Base-by-base conservation (phyloP, 345 rosid species). In the Populus tremula region DNA sequence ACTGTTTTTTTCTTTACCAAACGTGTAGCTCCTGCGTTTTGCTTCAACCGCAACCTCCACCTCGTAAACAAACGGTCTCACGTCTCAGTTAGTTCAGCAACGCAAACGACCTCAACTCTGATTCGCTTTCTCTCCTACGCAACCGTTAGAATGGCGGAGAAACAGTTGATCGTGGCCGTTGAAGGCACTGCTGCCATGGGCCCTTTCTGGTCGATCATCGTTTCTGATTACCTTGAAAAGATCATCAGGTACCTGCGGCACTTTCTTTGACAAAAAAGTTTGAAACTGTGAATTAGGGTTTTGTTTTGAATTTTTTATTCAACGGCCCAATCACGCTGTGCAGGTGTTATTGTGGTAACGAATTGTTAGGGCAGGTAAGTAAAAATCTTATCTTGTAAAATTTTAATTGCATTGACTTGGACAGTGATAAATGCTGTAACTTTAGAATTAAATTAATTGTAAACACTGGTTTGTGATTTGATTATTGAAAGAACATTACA, bases 171-270 rank as follows among this genome's bases (percentile, higher is more conserved):
- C 88, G 90, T 96, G 61, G 97, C 88, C 73, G 87, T 93, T 17
- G 99, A 96, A 88, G 93, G 94, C 53, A 93, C 98, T 6, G 97
- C 97, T 0, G 97, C 98, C 54, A 81, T 96, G 89, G 99, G 98
- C 14, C 94, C 96, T 43, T 89, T 85, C 87, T 96, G 99, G 98
- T 82, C 85, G 1, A 79, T 87, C 73, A 78, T 96, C 29, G 77
- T 92, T 68, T 87, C 92, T 59, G 97, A 96, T 83, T 96, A 96
- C 81, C 91, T 96, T 53, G 93, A 92, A 25, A 96, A 96, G 86
- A 96, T 93, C 17, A 87, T 96, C 85, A 89, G 97, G 98, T 92
- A 47, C 67, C 6, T 47, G 17, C 41, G 8, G 21, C 25, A 5
- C 38, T n/a, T 41, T 35, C 25, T 39, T 21, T 29, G 2, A 47